phyloP scores from a whole-genome alignment of 1,284 basidiomycete species.

The Puccinia triticina region DNA sequence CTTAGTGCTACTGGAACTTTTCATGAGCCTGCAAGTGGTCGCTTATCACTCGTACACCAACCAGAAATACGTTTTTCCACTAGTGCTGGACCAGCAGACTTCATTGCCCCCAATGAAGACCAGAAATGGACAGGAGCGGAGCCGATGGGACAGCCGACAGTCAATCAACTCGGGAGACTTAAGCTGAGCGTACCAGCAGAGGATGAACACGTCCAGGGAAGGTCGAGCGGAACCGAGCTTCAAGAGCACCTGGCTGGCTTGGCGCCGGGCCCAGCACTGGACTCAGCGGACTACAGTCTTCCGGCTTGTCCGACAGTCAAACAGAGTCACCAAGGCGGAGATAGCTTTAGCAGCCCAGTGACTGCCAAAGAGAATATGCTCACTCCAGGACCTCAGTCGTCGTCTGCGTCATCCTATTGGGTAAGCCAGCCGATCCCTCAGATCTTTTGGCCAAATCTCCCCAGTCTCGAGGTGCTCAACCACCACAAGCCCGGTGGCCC shows the following conservation, averaged over 20 bases:
- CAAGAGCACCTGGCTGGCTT: neutral
- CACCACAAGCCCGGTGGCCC: neutral
- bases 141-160: neutral
- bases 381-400: neutral
- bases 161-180: neutral
- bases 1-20: constrained; percentile 33
- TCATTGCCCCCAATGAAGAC: neutral
- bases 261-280: neutral
- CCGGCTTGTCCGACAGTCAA: neutral
- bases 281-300: neutral
- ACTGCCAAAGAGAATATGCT: neutral
- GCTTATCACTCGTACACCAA: constrained; percentile 32
- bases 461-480: neutral
- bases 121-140: neutral
- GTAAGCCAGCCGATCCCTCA: constrained; percentile 6
- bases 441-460: neutral
- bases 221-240: neutral
- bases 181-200: neutral
- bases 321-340: neutral
- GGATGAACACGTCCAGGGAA: neutral
- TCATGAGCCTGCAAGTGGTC: constrained; percentile 33
- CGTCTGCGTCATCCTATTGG: constrained; percentile 8
- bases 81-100: neutral
- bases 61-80: neutral
- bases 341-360: neutral